These are phyloP conservation scores for Parietichytrium sp. DNA, from an alignment of 108 stramenopile genomes.

Conservation along the genomic window DNA sequence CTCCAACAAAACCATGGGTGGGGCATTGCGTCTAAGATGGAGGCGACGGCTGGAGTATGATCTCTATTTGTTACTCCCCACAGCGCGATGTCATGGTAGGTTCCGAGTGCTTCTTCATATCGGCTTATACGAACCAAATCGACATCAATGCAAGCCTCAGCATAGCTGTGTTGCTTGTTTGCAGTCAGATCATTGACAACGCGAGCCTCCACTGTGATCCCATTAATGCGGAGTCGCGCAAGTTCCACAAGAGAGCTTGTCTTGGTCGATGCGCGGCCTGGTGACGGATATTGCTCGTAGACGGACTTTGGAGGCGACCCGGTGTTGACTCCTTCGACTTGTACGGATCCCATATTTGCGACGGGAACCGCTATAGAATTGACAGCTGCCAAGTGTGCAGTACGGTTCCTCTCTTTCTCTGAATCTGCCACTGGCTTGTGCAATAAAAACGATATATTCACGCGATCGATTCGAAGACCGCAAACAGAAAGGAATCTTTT, in stretches of 20 bases:
- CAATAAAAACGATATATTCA: not conserved
- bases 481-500: not conserved
- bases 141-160: not conserved
- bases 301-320: too few relatives aligned
- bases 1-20: conserved; percentile 40
- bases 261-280: too few relatives aligned
- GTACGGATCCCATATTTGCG: not conserved
- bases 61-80: not conserved
- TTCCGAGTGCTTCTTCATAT: not conserved
- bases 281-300: too few relatives aligned
- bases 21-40: not conserved
- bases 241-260: conserved; percentile 26
- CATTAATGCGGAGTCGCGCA: not conserved
- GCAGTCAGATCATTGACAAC: conserved; percentile 16
- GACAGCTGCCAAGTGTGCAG: too few relatives aligned
- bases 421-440: conserved; percentile 1
- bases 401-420: not conserved
- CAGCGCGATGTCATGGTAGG: conserved; percentile 7
- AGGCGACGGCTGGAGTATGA: not conserved
- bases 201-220: not conserved
- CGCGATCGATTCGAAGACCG: not conserved
- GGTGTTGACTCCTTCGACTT: too few relatives aligned
- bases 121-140: not conserved
- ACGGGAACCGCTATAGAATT: not conserved
- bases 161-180: not conserved